These are phyloP conservation scores for Erucastrum elatum DNA, from an alignment of 345 rosid species.

Conservation along the genomic window DNA sequence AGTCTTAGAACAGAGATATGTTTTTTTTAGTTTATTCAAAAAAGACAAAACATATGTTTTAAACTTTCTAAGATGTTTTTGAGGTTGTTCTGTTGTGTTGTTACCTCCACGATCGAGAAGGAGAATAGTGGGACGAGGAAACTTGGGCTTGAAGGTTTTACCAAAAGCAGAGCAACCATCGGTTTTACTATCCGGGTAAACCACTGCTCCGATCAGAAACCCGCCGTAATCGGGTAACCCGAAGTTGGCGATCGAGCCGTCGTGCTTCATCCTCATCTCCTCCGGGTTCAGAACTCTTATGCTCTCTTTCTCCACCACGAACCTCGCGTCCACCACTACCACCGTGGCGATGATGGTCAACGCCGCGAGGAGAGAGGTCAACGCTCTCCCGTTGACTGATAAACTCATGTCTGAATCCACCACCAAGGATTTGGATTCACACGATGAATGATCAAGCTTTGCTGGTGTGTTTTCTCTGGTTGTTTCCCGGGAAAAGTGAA, in stretches of 20 bases:
- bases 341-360: constrained; percentile 27
- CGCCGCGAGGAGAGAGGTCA: constrained; percentile 34
- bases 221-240: constrained; percentile 91
- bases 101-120: constrained; percentile 97
- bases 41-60: background rate
- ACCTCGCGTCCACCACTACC: constrained; percentile 44
- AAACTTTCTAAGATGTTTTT: background rate
- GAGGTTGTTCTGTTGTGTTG: background rate
- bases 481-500: constrained; percentile 18
- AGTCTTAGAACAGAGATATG: background rate
- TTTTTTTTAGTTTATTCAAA: constrained; percentile 1
- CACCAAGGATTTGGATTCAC: background rate
- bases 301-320: constrained; percentile 89
- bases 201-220: constrained; percentile 64
- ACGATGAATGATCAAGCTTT: constrained; percentile 3
- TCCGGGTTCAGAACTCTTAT: constrained; percentile 66
- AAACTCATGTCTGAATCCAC: constrained; percentile 22
- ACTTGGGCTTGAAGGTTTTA: constrained; percentile 60
- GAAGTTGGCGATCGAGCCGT: constrained; percentile 80
- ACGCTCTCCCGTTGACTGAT: constrained; percentile 21
- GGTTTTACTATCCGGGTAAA: constrained; percentile 61
- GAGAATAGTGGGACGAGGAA: constrained; percentile 62
- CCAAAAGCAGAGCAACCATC: constrained; percentile 63
- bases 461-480: background rate
- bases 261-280: constrained; percentile 55